phyloP scores from a whole-genome alignment of 2,329 filamentous ascomycete genomes.

The Colletotrichum spinosum region DNA sequence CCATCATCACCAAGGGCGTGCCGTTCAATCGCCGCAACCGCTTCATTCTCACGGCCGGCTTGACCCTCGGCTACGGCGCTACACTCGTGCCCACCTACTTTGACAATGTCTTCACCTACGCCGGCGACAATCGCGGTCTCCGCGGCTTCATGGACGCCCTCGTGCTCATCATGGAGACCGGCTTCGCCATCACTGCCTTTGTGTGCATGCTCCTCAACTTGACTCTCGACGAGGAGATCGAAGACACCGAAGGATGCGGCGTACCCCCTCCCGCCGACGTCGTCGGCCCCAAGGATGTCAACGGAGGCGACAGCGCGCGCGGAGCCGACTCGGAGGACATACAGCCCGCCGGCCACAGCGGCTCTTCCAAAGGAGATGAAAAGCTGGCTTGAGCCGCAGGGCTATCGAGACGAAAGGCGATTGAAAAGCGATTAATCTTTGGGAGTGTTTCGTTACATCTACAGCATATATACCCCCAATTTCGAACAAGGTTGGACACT shows the following conservation, averaged over 20 bases:
- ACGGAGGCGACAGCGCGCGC: slow-evolving; percentile 32
- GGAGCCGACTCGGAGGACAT: slow-evolving; percentile 37
- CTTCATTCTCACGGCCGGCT: slow-evolving; percentile 82
- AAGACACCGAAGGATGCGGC: slow-evolving; percentile 59
- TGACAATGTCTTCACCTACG: slow-evolving; percentile 77
- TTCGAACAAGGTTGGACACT: too few species aligned
- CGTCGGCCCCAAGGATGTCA: slow-evolving; percentile 15
- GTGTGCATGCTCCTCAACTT: slow-evolving; percentile 81
- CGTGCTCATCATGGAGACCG: slow-evolving; percentile 78
- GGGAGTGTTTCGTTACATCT: background rate
- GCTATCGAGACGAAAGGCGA: background rate
- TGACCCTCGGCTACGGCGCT: slow-evolving; percentile 79
- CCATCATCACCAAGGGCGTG: slow-evolving; percentile 77
- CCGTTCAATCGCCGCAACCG: slow-evolving; percentile 83
- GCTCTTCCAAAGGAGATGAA: slow-evolving; percentile 29
- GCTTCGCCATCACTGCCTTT: slow-evolving; percentile 80
- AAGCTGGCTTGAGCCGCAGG: slow-evolving; percentile 23
- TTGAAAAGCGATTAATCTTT: slow-evolving; percentile 1
- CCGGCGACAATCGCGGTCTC: slow-evolving; percentile 74
- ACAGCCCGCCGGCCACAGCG: slow-evolving; percentile 22
- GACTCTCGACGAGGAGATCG: slow-evolving; percentile 78
- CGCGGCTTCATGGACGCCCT: slow-evolving; percentile 82
- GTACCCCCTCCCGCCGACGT: slow-evolving; percentile 7
- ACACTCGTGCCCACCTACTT: slow-evolving; percentile 77
- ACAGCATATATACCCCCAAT: background rate